Base-by-base conservation (phyloP, 129 eudicot genomes). In the Erigeron canadensis region DNA sequence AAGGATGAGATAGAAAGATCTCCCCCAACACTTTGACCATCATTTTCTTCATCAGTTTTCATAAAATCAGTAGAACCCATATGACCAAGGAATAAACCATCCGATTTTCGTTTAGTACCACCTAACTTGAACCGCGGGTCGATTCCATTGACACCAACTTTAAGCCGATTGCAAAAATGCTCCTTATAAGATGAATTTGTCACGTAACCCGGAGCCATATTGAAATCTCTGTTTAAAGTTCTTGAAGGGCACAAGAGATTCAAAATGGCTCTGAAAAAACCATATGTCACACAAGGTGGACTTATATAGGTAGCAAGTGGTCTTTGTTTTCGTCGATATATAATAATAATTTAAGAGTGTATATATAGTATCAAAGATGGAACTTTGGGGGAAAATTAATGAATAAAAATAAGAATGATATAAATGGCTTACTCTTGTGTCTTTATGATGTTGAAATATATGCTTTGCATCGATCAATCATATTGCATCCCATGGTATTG, bases 181-280 rank as follows among this genome's bases (percentile, higher is more conserved):
- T 83, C 80, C 42, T 78, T 73, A 47, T 72, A 76, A 22, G 69
- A 71, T 50, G 68, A 55, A 16, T 47, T 54, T 21, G 41, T 65
- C 63, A 81, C 53, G 73, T 70, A 71, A 55, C 81, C 65, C 22
- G 80, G 84, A 72, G 89, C 83, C 88, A 84, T n/a, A n/a, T 84
- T 55, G 40, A 40, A 38, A 10, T 50, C 56, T 50, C 56, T 66
- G 8, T 38, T 63, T 58, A 11, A 22, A 43, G 54, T 10, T 48
- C 21, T 76, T 37, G 8, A 75, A 34, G 73, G 17, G 45, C 6
- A 75, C 21, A 63, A 43, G 69, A 45, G 79, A 71, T 57, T 78
- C 72, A 68, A 63, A 58, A 66, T 48, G 72, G 79, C 83, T 84
- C 81, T 84, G 86, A 84, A 82, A 81, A 72, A 84, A 44, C 82